Evolutionary conservation across 2,329 filamentous ascomycete species (phyloP), one percentile per base, ranked within the genome.

Genomic region (Colletotrichum brevisporum): DNA sequence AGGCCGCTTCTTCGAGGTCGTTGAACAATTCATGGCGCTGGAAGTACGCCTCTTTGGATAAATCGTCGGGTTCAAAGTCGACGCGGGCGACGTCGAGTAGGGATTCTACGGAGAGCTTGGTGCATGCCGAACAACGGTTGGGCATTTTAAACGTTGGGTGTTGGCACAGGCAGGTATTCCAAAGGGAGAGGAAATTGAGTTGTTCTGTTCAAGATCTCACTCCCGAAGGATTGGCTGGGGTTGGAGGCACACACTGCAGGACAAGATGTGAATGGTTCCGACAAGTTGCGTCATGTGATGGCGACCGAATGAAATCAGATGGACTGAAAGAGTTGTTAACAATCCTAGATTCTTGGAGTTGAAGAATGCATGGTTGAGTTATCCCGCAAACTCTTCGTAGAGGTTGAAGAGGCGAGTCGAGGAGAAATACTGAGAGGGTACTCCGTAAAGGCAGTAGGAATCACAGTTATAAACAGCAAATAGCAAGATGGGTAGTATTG

Each of bases 81-180:
- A 9, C 36, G 6, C 51, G 24, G 2, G 66, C 61, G 6, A 55
- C 48, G 5, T 65, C 54, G 3, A 60, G 27, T 4, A 69, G 41
- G 16, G 26, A 10, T 13, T 65, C 15, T 4, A 60, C 18, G 5
- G 55, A 65, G 5, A 69, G n/a, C 0, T 5, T 21, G 13, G 45
- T 16, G 21, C 65, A 68, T 10, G 5, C 8, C 8, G 13, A 3
- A 13, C 53, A 58, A 13, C 4, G 16, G 5, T 18, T 31, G 1
- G 31, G 3, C 43, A 55, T 63, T 6, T n/a, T n/a, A 12, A 2
- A 18, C 4, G 15, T n/a, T 5, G 13, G 12, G 27, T 43, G 45
- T 43, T n/a, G 16, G 9, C 13, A 13, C 13, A 21, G n/a, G 4
- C 15, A 18, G 45, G 18, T 16, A 24, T 48, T 18, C 2, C 2